Evolutionary conservation across 2,329 filamentous ascomycete genomes (phyloP), one percentile per base, ranked within the genome.

Genomic region (Epichloe coenophiala): DNA sequence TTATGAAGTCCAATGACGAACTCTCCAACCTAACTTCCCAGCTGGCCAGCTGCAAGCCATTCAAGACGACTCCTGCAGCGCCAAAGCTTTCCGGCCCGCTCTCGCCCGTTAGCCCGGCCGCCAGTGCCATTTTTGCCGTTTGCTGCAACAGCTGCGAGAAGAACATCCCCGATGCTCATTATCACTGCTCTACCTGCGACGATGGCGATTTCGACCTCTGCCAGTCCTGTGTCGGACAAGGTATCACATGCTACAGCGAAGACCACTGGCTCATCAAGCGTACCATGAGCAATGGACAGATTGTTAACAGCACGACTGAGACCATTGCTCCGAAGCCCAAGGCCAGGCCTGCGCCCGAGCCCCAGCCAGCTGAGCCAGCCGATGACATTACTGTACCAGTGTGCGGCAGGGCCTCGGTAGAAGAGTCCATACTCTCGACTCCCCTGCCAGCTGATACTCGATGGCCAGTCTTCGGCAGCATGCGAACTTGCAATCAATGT

Each of bases 211-310:
- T 90, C 61, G 93, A 98, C 63, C 78, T 98, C 33, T 98, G 94
- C 74, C 77, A 82, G 56, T 67, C 73, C 5, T 98, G 93, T 61
- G 80, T 96, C 45, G 77, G 82, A 47, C 71, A 75, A 41, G 90
- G 90, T 55, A 75, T 85, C 52, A 78, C 86, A 40, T 98, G 94
- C 72, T 78, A 82, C 55, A 83, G 83, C 51, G 77, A 83, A 33
- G 78, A 81, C 55, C 93, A 98, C 70, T 96, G 89, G 90, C 75
- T 98, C 68, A 91, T 97, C 66, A 96, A 95, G 78, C 84, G 93
- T 52, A 81, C 80, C 55, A 80, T 95, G 55, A 76, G 83, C 60
- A 77, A 89, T 53, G 91, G 90, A 47, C 75, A 80, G 56, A 83
- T 96, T 51, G 78, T 88, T 57, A 88, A 81, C 68, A 96, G 90